Evolutionary conservation across 192 early-diverging fungal species (phyloP).

Genomic region (Haplosporangium gracile): DNA sequence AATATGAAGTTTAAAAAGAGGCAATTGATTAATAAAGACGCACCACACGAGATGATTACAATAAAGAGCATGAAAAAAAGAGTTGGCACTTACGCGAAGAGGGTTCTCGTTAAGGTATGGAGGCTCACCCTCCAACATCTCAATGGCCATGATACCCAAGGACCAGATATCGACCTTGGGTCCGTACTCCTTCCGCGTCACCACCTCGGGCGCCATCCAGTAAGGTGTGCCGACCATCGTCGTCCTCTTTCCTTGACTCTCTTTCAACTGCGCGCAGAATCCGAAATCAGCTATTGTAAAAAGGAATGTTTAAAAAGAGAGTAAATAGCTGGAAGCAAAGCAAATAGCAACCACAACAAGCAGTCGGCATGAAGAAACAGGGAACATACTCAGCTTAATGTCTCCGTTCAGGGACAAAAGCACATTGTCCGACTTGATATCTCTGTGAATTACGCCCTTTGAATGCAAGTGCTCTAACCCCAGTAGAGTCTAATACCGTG

Average conservation of each 20-base stretch:
- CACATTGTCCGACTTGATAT: conserved; percentile 91
- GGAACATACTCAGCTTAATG: conserved; percentile 76
- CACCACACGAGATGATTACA: too few relatives aligned
- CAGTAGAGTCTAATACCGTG: conserved; percentile 67
- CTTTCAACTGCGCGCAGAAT: conserved; percentile 85
- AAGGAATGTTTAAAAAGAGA: neutral
- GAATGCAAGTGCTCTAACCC: conserved; percentile 82
- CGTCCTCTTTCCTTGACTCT: conserved; percentile 73
- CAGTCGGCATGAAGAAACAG: conserved; percentile 11
- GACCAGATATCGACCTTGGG: conserved; percentile 98
- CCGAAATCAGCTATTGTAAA: conserved; percentile 82
- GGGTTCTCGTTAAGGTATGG: conserved; percentile 97
- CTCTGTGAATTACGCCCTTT: conserved; percentile 84
- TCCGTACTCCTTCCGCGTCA: conserved; percentile 91
- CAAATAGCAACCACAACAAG: neutral
- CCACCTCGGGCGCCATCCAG: conserved; percentile 99
- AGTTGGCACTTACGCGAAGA: conserved; percentile 60
- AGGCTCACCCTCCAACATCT: conserved; percentile 98
- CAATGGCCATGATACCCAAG: conserved; percentile 97
- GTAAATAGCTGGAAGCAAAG: neutral
- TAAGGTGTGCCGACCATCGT: conserved; percentile 92
- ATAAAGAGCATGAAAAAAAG: neutral
- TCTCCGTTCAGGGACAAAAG: conserved; percentile 74
- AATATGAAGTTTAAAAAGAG: neutral
- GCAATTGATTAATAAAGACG: neutral